Conservation (phyloP, 805 yeast species). For the Blastobotrys parvus region DNA sequence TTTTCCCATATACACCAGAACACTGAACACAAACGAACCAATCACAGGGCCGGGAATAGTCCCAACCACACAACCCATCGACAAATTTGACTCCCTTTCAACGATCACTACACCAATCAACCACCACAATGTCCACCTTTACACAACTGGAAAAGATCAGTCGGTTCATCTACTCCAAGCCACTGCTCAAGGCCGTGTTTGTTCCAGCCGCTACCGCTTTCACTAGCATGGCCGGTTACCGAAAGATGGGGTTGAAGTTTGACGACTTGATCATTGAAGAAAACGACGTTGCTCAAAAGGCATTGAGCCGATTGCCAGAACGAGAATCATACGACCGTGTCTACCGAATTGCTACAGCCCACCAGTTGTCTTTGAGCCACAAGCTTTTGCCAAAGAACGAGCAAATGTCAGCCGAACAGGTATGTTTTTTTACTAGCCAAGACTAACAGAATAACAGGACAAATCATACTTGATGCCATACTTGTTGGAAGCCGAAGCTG, state of each 20-base stretch:
- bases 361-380: constrained; percentile 77
- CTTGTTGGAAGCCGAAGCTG: constrained; percentile 90
- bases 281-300: constrained; percentile 76
- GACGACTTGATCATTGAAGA: constrained; percentile 88
- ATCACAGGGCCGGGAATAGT: neutral
- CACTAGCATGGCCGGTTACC: constrained; percentile 76
- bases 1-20: no score
- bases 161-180: constrained; percentile 73
- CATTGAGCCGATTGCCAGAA: constrained; percentile 77
- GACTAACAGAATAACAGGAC: constrained; percentile 16
- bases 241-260: constrained; percentile 82
- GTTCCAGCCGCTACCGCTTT: constrained; percentile 75
- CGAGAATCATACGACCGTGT: constrained; percentile 83
- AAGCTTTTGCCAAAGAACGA: constrained; percentile 76
- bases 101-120: neutral
- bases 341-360: constrained; percentile 87
- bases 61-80: neutral
- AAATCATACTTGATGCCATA: constrained; percentile 68
- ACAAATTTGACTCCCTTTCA: no score
- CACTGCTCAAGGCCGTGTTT: constrained; percentile 64
- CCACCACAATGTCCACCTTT: constrained; percentile 28
- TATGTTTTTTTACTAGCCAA: constrained; percentile 2
- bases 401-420: constrained; percentile 66
- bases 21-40: neutral
- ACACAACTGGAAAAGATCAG: constrained; percentile 34